Base-by-base conservation (phyloP, 768 basidiomycete species). In the Arthromyces matolae region DNA sequence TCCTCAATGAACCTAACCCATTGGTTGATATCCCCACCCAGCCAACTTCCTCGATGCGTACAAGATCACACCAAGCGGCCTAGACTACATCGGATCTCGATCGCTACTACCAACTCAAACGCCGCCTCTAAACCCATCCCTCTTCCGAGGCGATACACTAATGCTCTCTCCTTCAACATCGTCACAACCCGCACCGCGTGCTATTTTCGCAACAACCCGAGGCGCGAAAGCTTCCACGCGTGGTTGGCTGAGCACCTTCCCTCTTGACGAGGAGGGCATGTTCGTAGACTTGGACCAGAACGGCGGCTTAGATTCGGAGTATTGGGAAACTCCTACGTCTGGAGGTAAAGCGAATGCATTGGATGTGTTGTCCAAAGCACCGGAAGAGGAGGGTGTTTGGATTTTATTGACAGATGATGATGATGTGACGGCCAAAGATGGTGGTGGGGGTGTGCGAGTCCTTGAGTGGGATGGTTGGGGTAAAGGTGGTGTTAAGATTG, bases 331-430 rank as follows among this genome's bases (percentile, higher is more conserved):
- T 0, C 64, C 67, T 1, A 78, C 76, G 1, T 71, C 72, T 0
- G 75, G 75, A 10, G 77, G 78, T 2, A 78, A 74, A 61, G 78
- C 78, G 10, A 71, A 78, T 46, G 78, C 76, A 3, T 64, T 79
- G 8, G 77, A 78, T 45, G 45, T 78, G 5, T 51, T 66, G 5
- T 45, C 64, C 7, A 75, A 75, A 51, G 52, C 23, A 6, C 48
- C 41, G 10, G 43, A 51, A 5, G 57, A 49, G 3, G 63, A 64
- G 9, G 71, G 66, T 0, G 57, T 74, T 8, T 79, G 76, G 76
- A 70, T 79, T 13, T 44, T 76, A 0, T 62, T 79, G 0, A 78
- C 78, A 7, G 77, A 80, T 45, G 68, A 72, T 37, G 69, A 73
- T 37, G 51, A 56, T 12, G 60, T 62, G 2, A 60, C 47, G 37